Evolutionary conservation across 2,329 filamentous ascomycete genomes (phyloP), one percentile per base, ranked within the genome.

Genomic region (Rutstroemia sp.): DNA sequence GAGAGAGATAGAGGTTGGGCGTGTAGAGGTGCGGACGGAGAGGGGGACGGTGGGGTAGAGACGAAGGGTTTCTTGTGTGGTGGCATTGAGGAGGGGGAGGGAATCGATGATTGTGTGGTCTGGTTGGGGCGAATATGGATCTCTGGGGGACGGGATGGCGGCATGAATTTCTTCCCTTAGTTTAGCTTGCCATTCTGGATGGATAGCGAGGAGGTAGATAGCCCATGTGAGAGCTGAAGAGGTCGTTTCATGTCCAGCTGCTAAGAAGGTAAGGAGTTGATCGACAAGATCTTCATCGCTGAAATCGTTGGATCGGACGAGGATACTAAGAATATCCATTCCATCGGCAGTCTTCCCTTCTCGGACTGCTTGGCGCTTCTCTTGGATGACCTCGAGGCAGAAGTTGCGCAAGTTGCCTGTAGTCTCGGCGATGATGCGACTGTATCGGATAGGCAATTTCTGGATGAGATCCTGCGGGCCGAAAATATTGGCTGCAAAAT

Each of bases 221-320:
- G 83, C 79, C 87, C 87, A 92, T 16, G 84, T 87, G 65, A 92
- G 75, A 37, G 87, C 79, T 1, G 84, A 79, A 1, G 88, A 83
- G 0, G 88, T 92, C 1, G 88, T 92, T 73, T 92, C 88, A 69
- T 92, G 88, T 34, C 78, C 86, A 0, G 90, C 90, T 2, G 86
- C 87, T 7, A 95, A 79, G 73, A 94, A 94, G 0, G 89, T 94
- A 85, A 94, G 91, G 67, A 92, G 80, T 71, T 95, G 90, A 68
- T 94, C 87, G 38, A 90, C 81, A 16, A 95, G 78, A 60, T 88
- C 83, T 44, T 89, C 85, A 59, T 94, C 87, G 10, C 74, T 79
- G 71, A 95, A 94, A 16, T 77, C 82, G 49, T 87, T 87, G 27
- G 84, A 90, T 66, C 85, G 80, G 52, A 95, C 76, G 18, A 90